phyloP scores from a whole-genome alignment of 306 rosid species.

The Medicago lupulina region DNA sequence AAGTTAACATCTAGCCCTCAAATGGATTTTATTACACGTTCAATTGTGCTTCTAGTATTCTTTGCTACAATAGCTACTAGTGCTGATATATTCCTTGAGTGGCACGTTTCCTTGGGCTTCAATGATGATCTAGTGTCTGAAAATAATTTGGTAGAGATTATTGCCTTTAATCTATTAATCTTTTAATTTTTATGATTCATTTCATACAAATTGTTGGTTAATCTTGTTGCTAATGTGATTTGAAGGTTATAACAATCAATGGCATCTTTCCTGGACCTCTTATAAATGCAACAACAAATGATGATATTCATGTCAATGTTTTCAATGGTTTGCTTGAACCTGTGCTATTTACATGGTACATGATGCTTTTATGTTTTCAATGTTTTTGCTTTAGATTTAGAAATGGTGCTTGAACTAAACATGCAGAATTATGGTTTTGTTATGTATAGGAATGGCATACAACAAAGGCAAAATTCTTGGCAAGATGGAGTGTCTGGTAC shows the following conservation, averaged over 20 bases:
- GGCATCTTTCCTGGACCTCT: conserved; percentile 88
- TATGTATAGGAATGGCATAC: conserved; percentile 78
- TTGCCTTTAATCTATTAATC: not conserved
- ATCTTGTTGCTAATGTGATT: conserved; percentile 21
- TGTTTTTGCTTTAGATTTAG: not conserved
- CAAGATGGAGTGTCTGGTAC: conserved; percentile 96
- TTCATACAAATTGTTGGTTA: not conserved
- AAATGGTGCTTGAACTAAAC: not conserved
- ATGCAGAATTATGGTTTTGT: conserved; percentile 14
- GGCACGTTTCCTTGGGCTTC: conserved; percentile 55
- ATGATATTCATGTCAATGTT: conserved; percentile 64
- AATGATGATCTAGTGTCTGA: conserved; percentile 46
- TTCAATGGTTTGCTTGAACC: conserved; percentile 74
- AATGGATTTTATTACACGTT: conserved; percentile 8
- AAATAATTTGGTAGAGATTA: conserved; percentile 54
- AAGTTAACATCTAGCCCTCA: conserved; percentile 22
- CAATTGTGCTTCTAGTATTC: conserved; percentile 34
- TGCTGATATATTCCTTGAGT: conserved; percentile 54
- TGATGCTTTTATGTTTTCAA: not conserved
- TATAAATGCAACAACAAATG: conserved; percentile 76
- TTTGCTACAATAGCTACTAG: conserved; percentile 35
- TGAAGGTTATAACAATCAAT: conserved; percentile 80
- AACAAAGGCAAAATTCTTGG: conserved; percentile 89
- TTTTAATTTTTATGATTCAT: not conserved
- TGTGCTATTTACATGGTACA: conserved; percentile 77